Evolutionary conservation across 2,329 filamentous ascomycete genomes (phyloP), one percentile per base, ranked within the genome.

Genomic region (Hirsutella rhossiliensis): DNA sequence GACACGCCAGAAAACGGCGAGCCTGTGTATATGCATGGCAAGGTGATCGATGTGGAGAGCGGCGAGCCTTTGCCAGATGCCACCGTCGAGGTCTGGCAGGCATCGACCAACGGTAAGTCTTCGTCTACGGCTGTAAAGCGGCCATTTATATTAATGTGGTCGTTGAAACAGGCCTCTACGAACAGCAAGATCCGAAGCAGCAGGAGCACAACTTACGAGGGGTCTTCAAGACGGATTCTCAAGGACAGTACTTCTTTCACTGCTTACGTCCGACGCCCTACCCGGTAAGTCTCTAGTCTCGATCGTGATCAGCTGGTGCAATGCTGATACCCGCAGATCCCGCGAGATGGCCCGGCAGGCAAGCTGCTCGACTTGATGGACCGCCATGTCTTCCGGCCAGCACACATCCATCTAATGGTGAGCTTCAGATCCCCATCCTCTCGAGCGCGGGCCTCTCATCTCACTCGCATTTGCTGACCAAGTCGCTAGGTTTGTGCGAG

Each of bases 41-140:
- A 61, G 31, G 65, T 78, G 41, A 62, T 63, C n/a, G 70, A 70
- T 38, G 76, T 75, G 41, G 56, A 58, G 18, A 85, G 81, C 0
- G 78, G 79, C 43, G 65, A 76, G 60, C 81, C 82, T 0, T 68
- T 90, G 38, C 68, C 73, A 17, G 71, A 71, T 47, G 83, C 83
- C 2, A 70, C 76, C 19, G 71, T 92, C 31, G 85, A 90, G 56
- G 73, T 89, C 43, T 92, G 86, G 85, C 80, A 89, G 56, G 83
- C 84, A 0, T 83, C 78, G 0, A 83, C 85, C 29, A 89, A 90
- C 55, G 69, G 76, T 62, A 61, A 56, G 58, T 15, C 28, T 12
- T 5, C 2, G 23, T 18, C n/a, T 9, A 18, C n/a, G 8, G 13
- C n/a, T n/a, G n/a, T n/a, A n/a, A 34, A n/a, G 17, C 13, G 32